These are phyloP conservation scores for Syzygium grande DNA, from an alignment of 345 rosid species.

Conservation along the genomic window DNA sequence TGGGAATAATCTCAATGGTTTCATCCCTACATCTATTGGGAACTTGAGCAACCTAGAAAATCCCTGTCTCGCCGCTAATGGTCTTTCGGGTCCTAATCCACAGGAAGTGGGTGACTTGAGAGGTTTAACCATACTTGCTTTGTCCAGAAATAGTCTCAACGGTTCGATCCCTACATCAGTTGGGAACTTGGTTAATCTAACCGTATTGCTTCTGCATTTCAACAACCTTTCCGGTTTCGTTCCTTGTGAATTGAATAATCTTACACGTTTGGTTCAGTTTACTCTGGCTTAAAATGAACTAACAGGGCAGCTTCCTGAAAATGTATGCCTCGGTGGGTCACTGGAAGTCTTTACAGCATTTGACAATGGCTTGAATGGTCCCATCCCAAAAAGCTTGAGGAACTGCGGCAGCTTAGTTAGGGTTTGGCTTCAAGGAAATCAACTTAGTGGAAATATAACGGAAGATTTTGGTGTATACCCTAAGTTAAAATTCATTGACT, in stretches of 20 bases:
- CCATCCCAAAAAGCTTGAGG: constrained; percentile 8
- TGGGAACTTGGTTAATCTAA: neutral
- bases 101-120: neutral
- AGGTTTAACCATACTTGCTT: neutral
- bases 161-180: neutral
- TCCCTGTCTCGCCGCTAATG: neutral
- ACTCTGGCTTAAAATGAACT: neutral
- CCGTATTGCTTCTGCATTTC: neutral
- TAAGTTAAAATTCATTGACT: neutral
- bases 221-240: neutral
- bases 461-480: constrained; percentile 1
- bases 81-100: neutral
- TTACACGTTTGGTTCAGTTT: neutral
- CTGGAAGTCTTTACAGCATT: neutral
- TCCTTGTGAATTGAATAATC: neutral
- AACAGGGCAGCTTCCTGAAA: neutral
- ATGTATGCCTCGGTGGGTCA: neutral
- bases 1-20: neutral
- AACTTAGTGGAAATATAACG: neutral
- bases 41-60: neutral
- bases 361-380: constrained; percentile 6
- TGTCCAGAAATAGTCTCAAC: neutral
- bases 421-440: neutral
- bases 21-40: neutral
- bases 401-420: constrained; percentile 7